Base-by-base conservation (phyloP, 306 rosid genomes). In the Lablab purpureus region DNA sequence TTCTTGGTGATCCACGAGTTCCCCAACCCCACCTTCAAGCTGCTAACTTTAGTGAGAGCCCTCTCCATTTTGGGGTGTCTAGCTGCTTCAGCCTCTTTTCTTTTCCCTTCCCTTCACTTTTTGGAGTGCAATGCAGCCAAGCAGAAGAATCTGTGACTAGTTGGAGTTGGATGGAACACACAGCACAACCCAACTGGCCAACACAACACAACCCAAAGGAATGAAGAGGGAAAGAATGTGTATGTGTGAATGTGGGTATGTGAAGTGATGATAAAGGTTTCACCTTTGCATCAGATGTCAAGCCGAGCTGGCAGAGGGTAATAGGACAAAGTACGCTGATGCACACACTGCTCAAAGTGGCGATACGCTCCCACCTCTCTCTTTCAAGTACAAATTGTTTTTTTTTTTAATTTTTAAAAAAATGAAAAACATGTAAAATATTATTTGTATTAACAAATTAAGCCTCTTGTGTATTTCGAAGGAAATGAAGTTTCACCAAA, bases 1-100 rank as follows among this genome's bases (percentile, higher is more conserved):
- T 91, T 92, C 89, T 91, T 92, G 15, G 96, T 75, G 83, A 95
- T 90, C 99, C 99, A 95, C 62, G 88, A 92, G 71, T 73, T 87
- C 17, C 97, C 86, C 40, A 82, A 36, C 79, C 80, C 97, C 60
- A 92, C 84, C 85, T 93, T 95, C 69, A 95, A 81, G 90, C 99
- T 95, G 55, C 73, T 50, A 37, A 93, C 98, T 73, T 87, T 92
- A 2, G 98, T 95, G 19, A 95, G 88, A 85, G 97, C 99, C 70
- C 87, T 95, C 92, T 95, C 97, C 99, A 95, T 95, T 37, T 71
- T 67, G 2, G 51, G 51, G 15, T 40, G 13, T 27, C 2, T 11
- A 46, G 14, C n/a, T 4, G 40, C 6, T 59, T 28, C 15, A 2
- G 71, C 71, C 50, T 40, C 51, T 11, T 71, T 43, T 68, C 43